Conservation (phyloP, 2,329 filamentous ascomycete species). For the Pseudogymnoascus sp. region DNA sequence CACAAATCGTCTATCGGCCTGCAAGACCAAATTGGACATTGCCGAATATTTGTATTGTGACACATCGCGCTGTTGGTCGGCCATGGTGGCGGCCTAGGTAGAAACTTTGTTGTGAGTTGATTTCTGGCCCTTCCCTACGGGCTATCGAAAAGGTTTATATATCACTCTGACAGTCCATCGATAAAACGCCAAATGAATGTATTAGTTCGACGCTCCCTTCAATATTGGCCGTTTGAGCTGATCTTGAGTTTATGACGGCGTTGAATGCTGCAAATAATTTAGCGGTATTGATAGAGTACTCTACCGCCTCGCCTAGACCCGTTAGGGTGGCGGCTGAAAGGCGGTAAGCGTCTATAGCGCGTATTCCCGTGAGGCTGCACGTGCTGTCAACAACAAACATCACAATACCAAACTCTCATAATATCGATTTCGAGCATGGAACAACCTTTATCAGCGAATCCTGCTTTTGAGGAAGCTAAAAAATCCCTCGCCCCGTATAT, state of each 20-base stretch:
- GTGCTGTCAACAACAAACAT: neutral
- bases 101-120: conserved; percentile 1
- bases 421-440: conserved; percentile 17
- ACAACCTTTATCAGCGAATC: conserved; percentile 21
- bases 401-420: conserved; percentile 10
- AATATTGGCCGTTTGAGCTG: neutral
- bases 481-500: conserved; percentile 43
- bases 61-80: conserved; percentile 70
- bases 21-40: conserved; percentile 99
- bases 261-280: conserved; percentile 8
- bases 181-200: conserved; percentile 8
- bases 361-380: neutral
- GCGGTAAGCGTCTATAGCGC: conserved; percentile 6
- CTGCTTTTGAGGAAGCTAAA: conserved; percentile 34
- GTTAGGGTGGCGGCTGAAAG: conserved; percentile 3
- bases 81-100: conserved; percentile 43
- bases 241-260: conserved; percentile 6
- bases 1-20: conserved; percentile 95
- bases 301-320: neutral
- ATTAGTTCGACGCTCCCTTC: conserved; percentile 4
- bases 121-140: conserved; percentile 4
- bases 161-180: conserved; percentile 4
- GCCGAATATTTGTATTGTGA: conserved; percentile 98
- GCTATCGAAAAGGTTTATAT: conserved; percentile 7
- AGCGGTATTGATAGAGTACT: conserved; percentile 4